phyloP scores from a whole-genome alignment of 2,329 filamentous ascomycete genomes.

The Neofusicoccum laricinum region DNA sequence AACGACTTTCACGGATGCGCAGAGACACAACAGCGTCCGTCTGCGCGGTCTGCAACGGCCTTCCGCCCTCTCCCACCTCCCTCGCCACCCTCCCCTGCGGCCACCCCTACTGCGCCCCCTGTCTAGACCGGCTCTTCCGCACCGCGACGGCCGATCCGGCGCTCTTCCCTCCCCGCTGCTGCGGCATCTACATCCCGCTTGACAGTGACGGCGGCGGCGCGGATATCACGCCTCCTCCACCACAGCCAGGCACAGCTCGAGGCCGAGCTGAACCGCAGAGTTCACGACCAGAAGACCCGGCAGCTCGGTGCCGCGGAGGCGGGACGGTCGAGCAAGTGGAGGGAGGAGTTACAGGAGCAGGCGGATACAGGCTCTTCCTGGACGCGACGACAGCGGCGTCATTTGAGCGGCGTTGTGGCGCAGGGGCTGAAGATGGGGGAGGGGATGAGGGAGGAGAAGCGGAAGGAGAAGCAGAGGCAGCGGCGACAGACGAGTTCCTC shows the following conservation, averaged over 20 bases:
- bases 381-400: neutral
- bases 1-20: no score
- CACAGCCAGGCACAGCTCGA: no score
- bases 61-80: no score
- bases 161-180: conserved; percentile 27
- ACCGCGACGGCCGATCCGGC: conserved; percentile 18
- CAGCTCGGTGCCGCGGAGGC: no score
- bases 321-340: neutral
- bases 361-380: neutral
- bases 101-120: conserved; percentile 24
- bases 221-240: no score
- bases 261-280: no score
- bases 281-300: no score
- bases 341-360: neutral
- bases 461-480: neutral
- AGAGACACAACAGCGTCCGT: neutral
- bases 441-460: conserved; percentile 18
- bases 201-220: neutral
- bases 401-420: conserved; percentile 19
- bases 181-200: conserved; percentile 20
- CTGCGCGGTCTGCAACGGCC: neutral
- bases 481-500: conserved; percentile 45
- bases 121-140: conserved; percentile 21
- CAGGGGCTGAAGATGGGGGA: neutral
- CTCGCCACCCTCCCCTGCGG: neutral